Percentiles rank a stretch among this genome's conserved stretches.
Conservation (phyloP, 345 rosid species). For the Salix udensis region DNA sequence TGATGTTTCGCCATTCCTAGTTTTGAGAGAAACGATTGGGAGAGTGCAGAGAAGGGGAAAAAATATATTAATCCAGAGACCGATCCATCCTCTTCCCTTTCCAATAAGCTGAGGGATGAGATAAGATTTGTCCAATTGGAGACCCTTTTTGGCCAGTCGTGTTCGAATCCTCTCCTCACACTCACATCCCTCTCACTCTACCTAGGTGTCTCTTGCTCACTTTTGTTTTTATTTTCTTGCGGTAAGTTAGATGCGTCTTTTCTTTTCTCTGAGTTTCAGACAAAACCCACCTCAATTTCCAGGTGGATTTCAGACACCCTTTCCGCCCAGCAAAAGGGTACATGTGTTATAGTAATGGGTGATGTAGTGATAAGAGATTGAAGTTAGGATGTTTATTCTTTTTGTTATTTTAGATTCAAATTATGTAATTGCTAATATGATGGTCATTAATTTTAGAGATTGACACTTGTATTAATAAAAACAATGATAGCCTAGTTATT, state of each 20-base stretch:
- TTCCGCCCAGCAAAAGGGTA: conserved; percentile 19
- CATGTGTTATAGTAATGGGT: no score
- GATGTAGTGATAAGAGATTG: no score
- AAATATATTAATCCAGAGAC: not conserved
- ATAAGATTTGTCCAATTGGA: conserved; percentile 33
- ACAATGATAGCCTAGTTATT: not conserved
- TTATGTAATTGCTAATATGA: no score
- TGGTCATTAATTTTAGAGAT: accelerated
- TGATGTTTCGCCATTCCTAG: conserved; percentile 43
- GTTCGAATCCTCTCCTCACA: conserved; percentile 42
- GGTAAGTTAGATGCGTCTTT: conserved; percentile 16
- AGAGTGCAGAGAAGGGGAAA: not conserved
- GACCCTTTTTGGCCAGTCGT: conserved; percentile 18
- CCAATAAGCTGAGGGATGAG: conserved; percentile 28
- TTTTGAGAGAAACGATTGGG: conserved; percentile 2
- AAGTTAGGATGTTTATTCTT: no score
- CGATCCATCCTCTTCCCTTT: conserved; percentile 18
- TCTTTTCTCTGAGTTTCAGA: conserved; percentile 25
- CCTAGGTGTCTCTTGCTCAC: not conserved
- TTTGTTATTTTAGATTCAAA: no score
- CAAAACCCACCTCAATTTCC: conserved; percentile 55
- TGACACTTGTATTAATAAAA: no score
- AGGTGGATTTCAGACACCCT: conserved; percentile 51
- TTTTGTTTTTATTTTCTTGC: not conserved
- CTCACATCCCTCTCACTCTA: not conserved